Evolutionary conservation across 208 protist genomes (phyloP).

Genomic region (Novymonas esmeraldas): DNA sequence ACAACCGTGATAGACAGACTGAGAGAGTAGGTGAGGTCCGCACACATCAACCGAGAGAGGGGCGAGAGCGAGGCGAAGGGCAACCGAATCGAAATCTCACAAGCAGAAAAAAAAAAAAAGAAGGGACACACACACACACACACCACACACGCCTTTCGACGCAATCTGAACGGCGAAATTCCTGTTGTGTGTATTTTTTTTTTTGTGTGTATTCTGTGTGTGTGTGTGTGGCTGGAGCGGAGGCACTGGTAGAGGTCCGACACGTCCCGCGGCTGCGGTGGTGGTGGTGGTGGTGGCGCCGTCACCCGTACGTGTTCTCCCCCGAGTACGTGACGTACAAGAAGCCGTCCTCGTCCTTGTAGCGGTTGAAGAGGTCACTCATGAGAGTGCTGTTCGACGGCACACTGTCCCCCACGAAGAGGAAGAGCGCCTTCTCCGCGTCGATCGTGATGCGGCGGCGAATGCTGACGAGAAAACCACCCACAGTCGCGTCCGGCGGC

Average conservation of each 20-base stretch:
- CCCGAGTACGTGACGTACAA: conserved; percentile 88
- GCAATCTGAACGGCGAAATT: background rate
- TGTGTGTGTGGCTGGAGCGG: too few relatives aligned
- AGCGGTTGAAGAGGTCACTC: conserved; percentile 82
- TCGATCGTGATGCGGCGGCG: conserved; percentile 92
- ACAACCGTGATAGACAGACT: background rate
- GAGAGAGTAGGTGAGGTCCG: too few relatives aligned
- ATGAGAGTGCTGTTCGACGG: conserved; percentile 77
- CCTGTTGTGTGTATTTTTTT: too few relatives aligned
- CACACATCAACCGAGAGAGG: too few relatives aligned
- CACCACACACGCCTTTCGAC: background rate
- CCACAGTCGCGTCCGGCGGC: conserved; percentile 89
- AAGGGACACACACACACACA: background rate
- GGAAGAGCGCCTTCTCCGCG: conserved; percentile 93
- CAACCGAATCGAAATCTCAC: too few relatives aligned
- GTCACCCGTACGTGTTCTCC: conserved; percentile 90
- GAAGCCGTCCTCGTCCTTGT: conserved; percentile 96
- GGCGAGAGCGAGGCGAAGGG: too few relatives aligned
- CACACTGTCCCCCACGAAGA: conserved; percentile 93
- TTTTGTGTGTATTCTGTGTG: too few relatives aligned
- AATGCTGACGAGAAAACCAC: conserved; percentile 94
- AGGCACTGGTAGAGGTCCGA: too few relatives aligned
- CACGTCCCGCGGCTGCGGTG: too few relatives aligned
- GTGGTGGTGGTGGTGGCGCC: background rate
- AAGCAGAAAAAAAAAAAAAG: background rate